A percentile compares a stretch with the other conserved stretches of the same genome.
These are phyloP conservation scores for Mychonastes homosphaera DNA, from an alignment of 139 green algal genomes.

Conservation along the genomic window DNA sequence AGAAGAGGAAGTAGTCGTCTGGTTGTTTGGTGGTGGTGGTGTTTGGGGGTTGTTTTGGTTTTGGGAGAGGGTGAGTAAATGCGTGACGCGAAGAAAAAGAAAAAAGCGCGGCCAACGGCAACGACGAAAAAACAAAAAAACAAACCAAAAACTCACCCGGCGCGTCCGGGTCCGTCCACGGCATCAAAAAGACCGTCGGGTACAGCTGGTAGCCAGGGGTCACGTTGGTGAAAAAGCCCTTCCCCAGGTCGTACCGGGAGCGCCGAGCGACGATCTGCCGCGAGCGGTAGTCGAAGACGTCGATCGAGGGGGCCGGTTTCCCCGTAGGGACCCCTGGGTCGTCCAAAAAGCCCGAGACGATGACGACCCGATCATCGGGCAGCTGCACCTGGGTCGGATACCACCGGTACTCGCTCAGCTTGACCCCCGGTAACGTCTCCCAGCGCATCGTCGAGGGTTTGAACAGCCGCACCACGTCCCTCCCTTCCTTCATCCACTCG, in stretches of 20 bases:
- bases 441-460: slow-evolving; percentile 3
- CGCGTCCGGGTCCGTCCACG: slow-evolving; percentile 12
- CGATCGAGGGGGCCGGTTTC: slow-evolving; percentile 19
- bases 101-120: background rate
- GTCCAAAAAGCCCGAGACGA: slow-evolving; percentile 18
- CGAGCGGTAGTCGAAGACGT: slow-evolving; percentile 20
- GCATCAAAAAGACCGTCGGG: slow-evolving; percentile 15
- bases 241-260: slow-evolving; percentile 17
- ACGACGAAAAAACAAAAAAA: background rate
- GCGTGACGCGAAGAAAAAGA: background rate
- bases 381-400: slow-evolving; percentile 17
- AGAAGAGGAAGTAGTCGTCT: slow-evolving; percentile 19
- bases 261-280: slow-evolving; percentile 9
- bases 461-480: slow-evolving; percentile 19
- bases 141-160: no score
- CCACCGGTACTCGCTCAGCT: slow-evolving; percentile 19
- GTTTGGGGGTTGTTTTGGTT: background rate
- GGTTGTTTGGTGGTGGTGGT: background rate
- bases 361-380: slow-evolving; percentile 17
- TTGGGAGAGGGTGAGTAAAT: background rate
- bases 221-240: slow-evolving; percentile 22
- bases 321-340: slow-evolving; percentile 10
- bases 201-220: slow-evolving; percentile 23
- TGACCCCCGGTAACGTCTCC: slow-evolving; percentile 14
- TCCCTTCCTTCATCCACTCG: slow-evolving; percentile 17